Percentiles rank a stretch among this genome's conserved stretches.
phyloP scores from a whole-genome alignment of 1,139 yeast genomes.

The Scheffersomyces cryptocercus region DNA sequence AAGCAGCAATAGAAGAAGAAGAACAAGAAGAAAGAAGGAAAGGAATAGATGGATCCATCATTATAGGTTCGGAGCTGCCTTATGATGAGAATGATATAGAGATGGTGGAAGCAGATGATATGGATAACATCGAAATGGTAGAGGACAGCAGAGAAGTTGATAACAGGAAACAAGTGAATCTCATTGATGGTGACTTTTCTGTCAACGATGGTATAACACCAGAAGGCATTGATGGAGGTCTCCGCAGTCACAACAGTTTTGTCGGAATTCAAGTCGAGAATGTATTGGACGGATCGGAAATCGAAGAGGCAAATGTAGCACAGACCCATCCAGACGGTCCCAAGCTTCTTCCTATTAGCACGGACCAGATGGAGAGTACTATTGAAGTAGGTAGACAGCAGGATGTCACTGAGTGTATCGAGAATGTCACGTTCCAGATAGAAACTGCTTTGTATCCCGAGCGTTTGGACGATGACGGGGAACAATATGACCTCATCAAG shows the following conservation, averaged over 20 bases:
- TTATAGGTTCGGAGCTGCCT: too few relatives aligned
- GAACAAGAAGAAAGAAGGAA: neutral
- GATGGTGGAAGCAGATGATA: too few relatives aligned
- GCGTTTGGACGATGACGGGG: slow-evolving; percentile 67
- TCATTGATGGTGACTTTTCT: slow-evolving; percentile 1
- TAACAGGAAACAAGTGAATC: too few relatives aligned
- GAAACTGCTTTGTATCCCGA: slow-evolving; percentile 86
- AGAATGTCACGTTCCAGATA: slow-evolving; percentile 87
- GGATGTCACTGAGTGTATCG: slow-evolving; percentile 96
- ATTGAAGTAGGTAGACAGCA: slow-evolving; percentile 89
- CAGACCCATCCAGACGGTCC: slow-evolving; percentile 10
- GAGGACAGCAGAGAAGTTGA: too few relatives aligned
- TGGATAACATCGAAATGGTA: too few relatives aligned
- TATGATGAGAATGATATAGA: too few relatives aligned
- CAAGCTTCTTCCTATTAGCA: slow-evolving; percentile 44
- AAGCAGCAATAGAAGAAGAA: neutral
- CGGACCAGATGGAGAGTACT: slow-evolving; percentile 69
- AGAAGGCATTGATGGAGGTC: slow-evolving; percentile 1
- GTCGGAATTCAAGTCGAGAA: neutral
- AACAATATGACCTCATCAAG: slow-evolving; percentile 79
- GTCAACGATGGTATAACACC: neutral
- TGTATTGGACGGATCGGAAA: neutral
- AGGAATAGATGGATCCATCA: too few relatives aligned
- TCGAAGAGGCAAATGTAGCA: neutral
- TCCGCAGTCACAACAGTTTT: neutral